phyloP scores from a whole-genome alignment of 2,329 filamentous ascomycete genomes.

The Aureobasidium sp. region DNA sequence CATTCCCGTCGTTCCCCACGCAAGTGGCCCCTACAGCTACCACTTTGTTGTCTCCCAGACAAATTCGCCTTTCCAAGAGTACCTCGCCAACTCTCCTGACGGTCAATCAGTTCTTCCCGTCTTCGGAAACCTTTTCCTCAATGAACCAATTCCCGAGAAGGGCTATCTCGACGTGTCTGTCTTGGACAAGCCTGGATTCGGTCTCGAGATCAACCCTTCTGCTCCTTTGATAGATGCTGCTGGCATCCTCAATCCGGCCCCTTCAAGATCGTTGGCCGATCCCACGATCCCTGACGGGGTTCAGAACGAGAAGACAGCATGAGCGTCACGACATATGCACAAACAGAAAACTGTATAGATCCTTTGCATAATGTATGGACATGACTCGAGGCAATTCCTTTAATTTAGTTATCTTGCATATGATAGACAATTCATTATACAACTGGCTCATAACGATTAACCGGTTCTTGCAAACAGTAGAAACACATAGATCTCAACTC shows the following conservation, averaged over 20 bases:
- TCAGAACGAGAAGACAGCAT: not conserved
- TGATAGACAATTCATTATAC: not conserved
- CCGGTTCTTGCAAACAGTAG: not conserved
- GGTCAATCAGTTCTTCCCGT: constrained; percentile 85
- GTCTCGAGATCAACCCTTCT: constrained; percentile 75
- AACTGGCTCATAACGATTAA: not conserved
- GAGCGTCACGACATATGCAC: not conserved
- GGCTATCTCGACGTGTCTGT: constrained; percentile 68
- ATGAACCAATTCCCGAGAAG: constrained; percentile 81
- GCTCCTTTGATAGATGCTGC: constrained; percentile 72
- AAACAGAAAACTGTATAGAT: not conserved
- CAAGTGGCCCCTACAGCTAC: constrained; percentile 89
- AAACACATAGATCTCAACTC: not conserved
- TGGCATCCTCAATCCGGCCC: constrained; percentile 63
- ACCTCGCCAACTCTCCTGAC: constrained; percentile 86
- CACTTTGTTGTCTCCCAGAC: constrained; percentile 92
- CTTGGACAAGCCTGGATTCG: constrained; percentile 85
- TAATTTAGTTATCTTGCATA: not conserved
- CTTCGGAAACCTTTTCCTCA: constrained; percentile 82
- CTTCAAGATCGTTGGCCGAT: constrained; percentile 32
- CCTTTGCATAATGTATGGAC: not conserved
- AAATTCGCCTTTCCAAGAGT: constrained; percentile 93
- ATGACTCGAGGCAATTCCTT: not conserved
- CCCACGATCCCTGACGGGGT: constrained; percentile 16
- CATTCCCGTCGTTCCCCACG: constrained; percentile 90